Base-by-base conservation (phyloP, 306 rosid genomes). In the Cucurbita pepo region DNA sequence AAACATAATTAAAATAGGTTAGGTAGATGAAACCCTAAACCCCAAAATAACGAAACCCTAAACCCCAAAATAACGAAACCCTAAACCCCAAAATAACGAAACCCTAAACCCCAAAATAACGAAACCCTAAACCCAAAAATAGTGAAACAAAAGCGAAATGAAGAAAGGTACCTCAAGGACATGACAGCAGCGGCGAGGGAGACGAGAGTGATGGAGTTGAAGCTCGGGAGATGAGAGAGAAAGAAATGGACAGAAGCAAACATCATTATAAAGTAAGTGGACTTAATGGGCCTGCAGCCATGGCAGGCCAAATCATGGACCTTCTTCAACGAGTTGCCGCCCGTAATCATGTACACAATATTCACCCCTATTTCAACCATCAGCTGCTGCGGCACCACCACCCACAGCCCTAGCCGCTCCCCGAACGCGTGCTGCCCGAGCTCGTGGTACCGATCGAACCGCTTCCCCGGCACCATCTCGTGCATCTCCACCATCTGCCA, bases 401-500 rank as follows among this genome's bases (percentile, higher is more conserved):
- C 8, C 77, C 77, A 80, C 34, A 80, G 79, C 8, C 87, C 87
- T 5, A 75, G 77, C 72, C 60, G 80, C 75, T 78, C 77, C 0
- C 87, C 82, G 10, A 83, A 78, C 51, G 80, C 81, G 10, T 83
- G 78, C 37, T 83, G 84, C 0, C 87, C 82, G 19, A 83, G 45
- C 44, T 83, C 87, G 51, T 83, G 87, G 80, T 83, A 83, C 65
- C 87, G 61, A 11, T 83, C 87, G 40, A 80, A 83, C 71, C 87
- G 66, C 75, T 67, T 80, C 18, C 84, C 84, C 0, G 84, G 84
- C 9, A 78, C 82, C 12, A 51, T 30, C n/a, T 83, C 87, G 19
- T 83, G 87, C 84, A 80, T 66, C 16, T 83, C 69, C 37, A 83
- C 87, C 84, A 83, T 80, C 72, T 78, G 82, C 84, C 87, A 83